Evolutionary conservation across 176 grass and related monocot species (phyloP).

Genomic region (Olyra latifolia): DNA sequence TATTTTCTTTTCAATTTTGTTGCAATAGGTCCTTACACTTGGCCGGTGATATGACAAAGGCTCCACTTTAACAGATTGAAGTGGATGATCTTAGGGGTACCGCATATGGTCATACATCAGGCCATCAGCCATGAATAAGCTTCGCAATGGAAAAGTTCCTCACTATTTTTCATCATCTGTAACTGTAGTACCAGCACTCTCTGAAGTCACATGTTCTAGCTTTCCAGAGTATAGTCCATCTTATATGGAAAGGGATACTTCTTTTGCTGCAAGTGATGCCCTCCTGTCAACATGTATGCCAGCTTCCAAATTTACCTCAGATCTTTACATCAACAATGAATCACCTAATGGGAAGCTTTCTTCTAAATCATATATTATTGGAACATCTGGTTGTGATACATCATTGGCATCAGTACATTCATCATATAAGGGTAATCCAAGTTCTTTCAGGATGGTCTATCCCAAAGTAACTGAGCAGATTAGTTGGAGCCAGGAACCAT

Average conservation of each 20-base stretch:
- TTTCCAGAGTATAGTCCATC: slow-evolving; percentile 23
- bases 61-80: slow-evolving; percentile 23
- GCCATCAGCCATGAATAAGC: slow-evolving; percentile 25
- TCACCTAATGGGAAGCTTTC: slow-evolving; percentile 18
- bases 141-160: slow-evolving; percentile 32
- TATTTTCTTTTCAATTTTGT: slow-evolving; percentile 23
- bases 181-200: slow-evolving; percentile 18
- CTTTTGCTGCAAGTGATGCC: neutral
- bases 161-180: slow-evolving; percentile 20
- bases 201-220: slow-evolving; percentile 24
- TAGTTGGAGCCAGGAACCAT: slow-evolving; percentile 30
- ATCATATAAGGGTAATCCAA: slow-evolving; percentile 23
- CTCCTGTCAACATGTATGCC: slow-evolving; percentile 12
- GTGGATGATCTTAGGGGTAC: slow-evolving; percentile 10
- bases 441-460: slow-evolving; percentile 22
- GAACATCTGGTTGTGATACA: slow-evolving; percentile 21
- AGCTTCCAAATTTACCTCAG: slow-evolving; percentile 39
- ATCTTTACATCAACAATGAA: slow-evolving; percentile 27
- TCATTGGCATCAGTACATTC: slow-evolving; percentile 25
- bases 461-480: slow-evolving; percentile 38
- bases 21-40: too few relatives aligned
- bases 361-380: slow-evolving; percentile 26
- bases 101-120: slow-evolving; percentile 12
- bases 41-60: neutral
- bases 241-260: slow-evolving; percentile 23